Evolutionary conservation across 2,329 filamentous ascomycete species (phyloP), one percentile per base, ranked within the genome.

Genomic region (Geosmithia flava): DNA sequence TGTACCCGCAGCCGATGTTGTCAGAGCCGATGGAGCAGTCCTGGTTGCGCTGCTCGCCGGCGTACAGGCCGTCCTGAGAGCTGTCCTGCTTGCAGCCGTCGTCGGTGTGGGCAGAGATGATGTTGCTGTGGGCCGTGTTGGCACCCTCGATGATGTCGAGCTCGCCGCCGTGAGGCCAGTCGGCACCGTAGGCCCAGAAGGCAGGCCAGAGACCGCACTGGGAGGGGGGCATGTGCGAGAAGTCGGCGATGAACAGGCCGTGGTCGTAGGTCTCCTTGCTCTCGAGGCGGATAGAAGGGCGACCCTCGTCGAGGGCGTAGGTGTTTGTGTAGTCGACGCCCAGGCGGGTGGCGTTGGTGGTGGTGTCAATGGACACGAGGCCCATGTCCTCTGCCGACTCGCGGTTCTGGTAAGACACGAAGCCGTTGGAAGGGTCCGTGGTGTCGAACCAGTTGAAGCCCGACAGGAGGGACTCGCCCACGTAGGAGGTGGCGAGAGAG

Each of bases 151-250:
- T 79, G 50, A 87, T 81, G 56, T 85, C 81, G 48, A 87, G 68
- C 58, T 86, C 83, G 50, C 82, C 83, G 37, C 70, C 69, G 4
- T 59, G 58, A 0, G 82, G 83, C 83, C 82, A 86, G 53, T 75
- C 60, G 1, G 29, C 16, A 15, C 72, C 73, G 47, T 73, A 74
- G n/a, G 71, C 60, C 75, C 74, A 78, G 57, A 75, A 86, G 62
- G 83, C 80, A 48, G 85, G 84, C 84, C 85, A 88, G 20, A 78
- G 73, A 20, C 85, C 85, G 54, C 85, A 89, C 46, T 77, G 68
- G 2, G 80, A 79, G 2, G 71, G 73, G 3, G 85, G 83, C 82
- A 89, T 88, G 55, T 89, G 84, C 17, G 71, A 69, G 47, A 88
- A 75, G 59, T 89, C 85, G 20, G 83, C 70, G 46, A 89, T 80